Percentiles rank a stretch among this genome's conserved stretches.
Evolutionary conservation across 306 rosid species (phyloP).

Genomic region (Coriaria nepalensis): DNA sequence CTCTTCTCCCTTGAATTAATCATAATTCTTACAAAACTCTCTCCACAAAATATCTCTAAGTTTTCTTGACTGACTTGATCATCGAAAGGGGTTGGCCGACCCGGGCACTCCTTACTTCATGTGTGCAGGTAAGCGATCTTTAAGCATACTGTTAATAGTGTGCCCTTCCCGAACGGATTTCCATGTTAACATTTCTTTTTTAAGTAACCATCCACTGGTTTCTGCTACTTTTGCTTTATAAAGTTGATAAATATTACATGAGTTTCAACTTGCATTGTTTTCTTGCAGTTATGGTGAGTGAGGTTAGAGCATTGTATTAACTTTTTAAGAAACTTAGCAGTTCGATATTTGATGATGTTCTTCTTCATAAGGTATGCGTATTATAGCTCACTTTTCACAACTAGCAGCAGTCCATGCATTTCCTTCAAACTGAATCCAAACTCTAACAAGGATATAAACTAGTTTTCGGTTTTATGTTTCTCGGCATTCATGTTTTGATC

Average conservation of each 20-base stretch:
- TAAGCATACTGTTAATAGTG: too few relatives aligned
- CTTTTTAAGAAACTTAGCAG: conserved; percentile 47
- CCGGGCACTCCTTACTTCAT: too few relatives aligned
- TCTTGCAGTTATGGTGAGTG: conserved; percentile 31
- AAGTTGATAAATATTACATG: background rate
- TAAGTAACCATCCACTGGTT: too few relatives aligned
- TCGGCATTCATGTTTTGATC: background rate
- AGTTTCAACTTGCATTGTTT: background rate
- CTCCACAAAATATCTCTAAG: too few relatives aligned
- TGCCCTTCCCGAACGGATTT: conserved; percentile 60
- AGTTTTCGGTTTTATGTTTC: background rate
- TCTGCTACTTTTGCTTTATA: background rate
- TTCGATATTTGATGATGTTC: conserved; percentile 44
- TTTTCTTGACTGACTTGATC: too few relatives aligned
- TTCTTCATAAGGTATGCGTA: conserved; percentile 62
- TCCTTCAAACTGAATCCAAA: too few relatives aligned
- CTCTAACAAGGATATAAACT: background rate
- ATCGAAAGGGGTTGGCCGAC: too few relatives aligned
- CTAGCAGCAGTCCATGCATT: background rate
- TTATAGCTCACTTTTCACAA: background rate
- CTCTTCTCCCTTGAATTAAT: too few relatives aligned
- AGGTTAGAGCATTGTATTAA: conserved; percentile 37
- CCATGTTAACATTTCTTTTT: conserved; percentile 16
- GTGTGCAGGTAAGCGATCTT: too few relatives aligned
- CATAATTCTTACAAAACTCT: too few relatives aligned